A percentile compares a stretch with the other conserved stretches of the same genome.
phyloP scores from a whole-genome alignment of 2,329 filamentous ascomycete species.

The Furcasterigmium furcatum region DNA sequence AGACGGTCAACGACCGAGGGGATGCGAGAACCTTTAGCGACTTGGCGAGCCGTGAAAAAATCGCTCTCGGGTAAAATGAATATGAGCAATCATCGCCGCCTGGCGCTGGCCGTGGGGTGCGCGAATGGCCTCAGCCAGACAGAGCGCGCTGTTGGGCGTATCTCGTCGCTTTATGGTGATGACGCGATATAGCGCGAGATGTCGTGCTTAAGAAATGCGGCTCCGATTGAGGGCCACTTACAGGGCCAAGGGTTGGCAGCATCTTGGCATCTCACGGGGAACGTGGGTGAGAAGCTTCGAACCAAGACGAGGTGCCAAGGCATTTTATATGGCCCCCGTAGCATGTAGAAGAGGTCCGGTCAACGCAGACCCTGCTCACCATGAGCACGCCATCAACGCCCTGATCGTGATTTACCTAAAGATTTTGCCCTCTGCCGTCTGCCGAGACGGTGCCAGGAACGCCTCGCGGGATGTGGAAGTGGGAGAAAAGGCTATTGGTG shows the following conservation, averaged over 20 bases:
- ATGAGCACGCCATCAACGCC: neutral
- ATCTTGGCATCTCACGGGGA: conserved; percentile 1
- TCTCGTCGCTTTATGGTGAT: neutral
- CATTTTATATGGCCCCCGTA: neutral
- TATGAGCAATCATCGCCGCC: neutral
- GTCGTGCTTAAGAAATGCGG: neutral
- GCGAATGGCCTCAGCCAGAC: neutral
- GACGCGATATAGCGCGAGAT: conserved; percentile 1
- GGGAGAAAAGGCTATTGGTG: neutral
- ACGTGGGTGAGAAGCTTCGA: neutral
- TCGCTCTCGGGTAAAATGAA: neutral
- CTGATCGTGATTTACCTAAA: no score
- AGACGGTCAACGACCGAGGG: neutral
- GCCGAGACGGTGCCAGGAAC: neutral
- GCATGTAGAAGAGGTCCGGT: neutral
- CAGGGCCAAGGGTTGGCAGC: neutral
- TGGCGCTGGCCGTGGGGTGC: neutral
- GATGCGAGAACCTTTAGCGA: neutral
- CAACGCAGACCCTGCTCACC: neutral
- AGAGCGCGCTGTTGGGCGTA: neutral
- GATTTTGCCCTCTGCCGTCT: neutral
- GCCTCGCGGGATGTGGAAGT: neutral
- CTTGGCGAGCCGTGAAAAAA: neutral
- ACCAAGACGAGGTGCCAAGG: neutral
- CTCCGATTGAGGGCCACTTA: neutral